Percentiles rank a stretch among this genome's conserved stretches.
phyloP scores from a whole-genome alignment of 116 monocot genomes.

The Cymodocea nodosa region DNA sequence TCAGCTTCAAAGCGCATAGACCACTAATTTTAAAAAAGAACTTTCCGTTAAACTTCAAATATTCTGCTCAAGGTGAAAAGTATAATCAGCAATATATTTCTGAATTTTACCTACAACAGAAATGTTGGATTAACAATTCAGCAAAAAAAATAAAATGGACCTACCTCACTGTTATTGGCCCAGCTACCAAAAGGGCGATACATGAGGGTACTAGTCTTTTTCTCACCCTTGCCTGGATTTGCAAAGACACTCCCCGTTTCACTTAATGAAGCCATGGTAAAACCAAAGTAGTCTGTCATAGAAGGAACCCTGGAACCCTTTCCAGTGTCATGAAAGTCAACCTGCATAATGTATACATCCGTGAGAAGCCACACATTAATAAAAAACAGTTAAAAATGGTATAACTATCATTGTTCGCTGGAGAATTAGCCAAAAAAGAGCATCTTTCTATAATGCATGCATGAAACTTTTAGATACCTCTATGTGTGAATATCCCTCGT shows the following conservation, averaged over 20 bases:
- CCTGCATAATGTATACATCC: conserved; percentile 21
- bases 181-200: conserved; percentile 98
- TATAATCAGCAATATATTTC: too few relatives aligned
- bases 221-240: conserved; percentile 87
- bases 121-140: background rate
- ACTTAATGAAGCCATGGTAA: conserved; percentile 88
- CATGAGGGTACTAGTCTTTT: conserved; percentile 89
- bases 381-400: too few relatives aligned
- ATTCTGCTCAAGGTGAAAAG: background rate
- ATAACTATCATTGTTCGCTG: background rate
- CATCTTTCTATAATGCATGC: background rate
- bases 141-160: background rate
- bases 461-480: conserved; percentile 36
- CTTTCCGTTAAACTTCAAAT: background rate
- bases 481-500: conserved; percentile 86
- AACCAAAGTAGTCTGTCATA: conserved; percentile 98
- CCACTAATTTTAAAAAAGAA: conserved; percentile 44
- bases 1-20: conserved; percentile 97
- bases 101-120: too few relatives aligned
- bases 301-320: conserved; percentile 94
- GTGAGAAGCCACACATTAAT: too few relatives aligned
- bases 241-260: conserved; percentile 92
- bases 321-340: conserved; percentile 98
- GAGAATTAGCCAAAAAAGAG: background rate
- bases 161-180: conserved; percentile 97